Percentiles rank a stretch among this genome's conserved stretches.
phyloP scores from a whole-genome alignment of 1,139 yeast species.

The Pichia sp. region DNA sequence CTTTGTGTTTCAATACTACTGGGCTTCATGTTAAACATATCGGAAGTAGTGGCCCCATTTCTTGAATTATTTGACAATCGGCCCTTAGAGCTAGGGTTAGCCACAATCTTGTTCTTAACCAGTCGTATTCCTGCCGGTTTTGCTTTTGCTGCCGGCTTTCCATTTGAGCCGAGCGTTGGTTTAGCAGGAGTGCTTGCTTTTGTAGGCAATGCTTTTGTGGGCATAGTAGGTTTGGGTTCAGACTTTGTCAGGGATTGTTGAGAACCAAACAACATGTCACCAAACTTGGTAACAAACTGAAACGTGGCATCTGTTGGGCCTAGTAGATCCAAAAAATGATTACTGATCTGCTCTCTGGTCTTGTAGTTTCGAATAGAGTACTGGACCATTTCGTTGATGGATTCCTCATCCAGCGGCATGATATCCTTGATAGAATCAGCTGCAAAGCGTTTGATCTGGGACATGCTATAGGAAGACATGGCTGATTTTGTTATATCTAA shows the following conservation, averaged over 20 bases:
- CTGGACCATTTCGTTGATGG: slow-evolving; percentile 42
- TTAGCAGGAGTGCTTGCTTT: too few relatives aligned
- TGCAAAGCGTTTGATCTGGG: slow-evolving; percentile 35
- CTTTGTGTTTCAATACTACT: slow-evolving; percentile 17
- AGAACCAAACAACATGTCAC: slow-evolving; percentile 28
- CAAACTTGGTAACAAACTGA: slow-evolving; percentile 38
- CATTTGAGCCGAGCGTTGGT: too few relatives aligned
- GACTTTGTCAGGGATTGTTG: neutral
- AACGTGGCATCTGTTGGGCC: slow-evolving; percentile 50
- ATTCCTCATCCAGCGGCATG: slow-evolving; percentile 45
- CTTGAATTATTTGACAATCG: slow-evolving; percentile 14
- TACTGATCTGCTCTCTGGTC: slow-evolving; percentile 40
- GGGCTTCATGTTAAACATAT: slow-evolving; percentile 28
- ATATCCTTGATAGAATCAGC: slow-evolving; percentile 36
- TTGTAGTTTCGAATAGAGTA: slow-evolving; percentile 41
- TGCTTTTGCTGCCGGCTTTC: neutral
- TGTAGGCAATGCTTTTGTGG: too few relatives aligned
- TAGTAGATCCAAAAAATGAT: slow-evolving; percentile 48
- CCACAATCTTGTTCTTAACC: slow-evolving; percentile 7
- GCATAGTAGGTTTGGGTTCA: too few relatives aligned
- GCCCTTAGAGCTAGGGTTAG: slow-evolving; percentile 4
- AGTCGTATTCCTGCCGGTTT: slow-evolving; percentile 8
- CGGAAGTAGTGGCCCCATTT: slow-evolving; percentile 27
- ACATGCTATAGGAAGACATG: slow-evolving; percentile 23
- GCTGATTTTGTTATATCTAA: neutral